phyloP scores from a whole-genome alignment of 805 yeast species.

The Candida corydali region DNA sequence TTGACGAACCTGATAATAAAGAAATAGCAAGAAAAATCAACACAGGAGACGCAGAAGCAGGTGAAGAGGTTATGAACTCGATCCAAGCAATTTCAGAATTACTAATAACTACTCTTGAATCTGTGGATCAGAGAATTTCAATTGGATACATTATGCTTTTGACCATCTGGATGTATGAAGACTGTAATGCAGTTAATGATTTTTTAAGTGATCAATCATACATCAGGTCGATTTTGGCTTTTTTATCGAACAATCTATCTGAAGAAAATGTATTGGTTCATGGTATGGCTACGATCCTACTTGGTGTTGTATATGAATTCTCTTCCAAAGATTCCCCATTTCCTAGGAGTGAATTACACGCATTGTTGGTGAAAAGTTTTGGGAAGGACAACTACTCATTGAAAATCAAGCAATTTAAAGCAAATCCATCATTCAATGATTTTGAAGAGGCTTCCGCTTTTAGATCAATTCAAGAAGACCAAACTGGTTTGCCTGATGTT shows the following conservation, averaged over 20 bases:
- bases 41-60: conserved; percentile 54
- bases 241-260: conserved; percentile 45
- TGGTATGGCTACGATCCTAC: conserved; percentile 64
- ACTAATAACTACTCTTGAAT: conserved; percentile 57
- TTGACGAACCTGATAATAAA: conserved; percentile 48
- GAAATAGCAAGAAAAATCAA: conserved; percentile 44
- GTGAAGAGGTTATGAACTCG: conserved; percentile 66
- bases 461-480: conserved; percentile 56
- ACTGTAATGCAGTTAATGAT: conserved; percentile 67
- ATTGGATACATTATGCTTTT: conserved; percentile 75
- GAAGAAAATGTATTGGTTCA: conserved; percentile 54
- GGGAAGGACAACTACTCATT: conserved; percentile 78
- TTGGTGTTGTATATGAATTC: conserved; percentile 82
- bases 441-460: conserved; percentile 41
- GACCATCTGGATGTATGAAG: conserved; percentile 74
- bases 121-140: conserved; percentile 67
- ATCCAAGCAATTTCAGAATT: conserved; percentile 78
- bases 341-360: conserved; percentile 55
- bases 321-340: conserved; percentile 58
- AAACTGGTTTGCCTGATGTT: conserved; percentile 83
- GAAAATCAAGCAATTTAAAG: conserved; percentile 69
- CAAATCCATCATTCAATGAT: conserved; percentile 49
- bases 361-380: conserved; percentile 61
- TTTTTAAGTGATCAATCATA: conserved; percentile 65
- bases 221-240: conserved; percentile 65